Evolutionary conservation across 2,329 filamentous ascomycete genomes (phyloP).

Genomic region (Apiospora rasikravindrae): DNA sequence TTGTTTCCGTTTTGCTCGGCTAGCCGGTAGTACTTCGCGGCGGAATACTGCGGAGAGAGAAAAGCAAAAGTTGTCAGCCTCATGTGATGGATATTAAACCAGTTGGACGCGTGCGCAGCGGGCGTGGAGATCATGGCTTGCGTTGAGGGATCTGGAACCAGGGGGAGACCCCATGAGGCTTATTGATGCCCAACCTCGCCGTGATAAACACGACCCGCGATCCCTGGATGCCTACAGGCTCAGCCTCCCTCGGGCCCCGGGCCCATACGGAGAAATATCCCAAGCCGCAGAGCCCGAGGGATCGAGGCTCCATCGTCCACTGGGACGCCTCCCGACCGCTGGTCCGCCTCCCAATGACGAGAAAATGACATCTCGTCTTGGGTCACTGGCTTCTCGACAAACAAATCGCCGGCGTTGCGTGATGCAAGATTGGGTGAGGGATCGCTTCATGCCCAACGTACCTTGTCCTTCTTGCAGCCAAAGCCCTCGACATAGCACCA

Average conservation of each 20-base stretch:
- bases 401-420: conserved; percentile 9
- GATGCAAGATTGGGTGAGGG: conserved; percentile 34
- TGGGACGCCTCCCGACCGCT: neutral
- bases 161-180: conserved; percentile 31
- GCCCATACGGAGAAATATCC: neutral
- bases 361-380: neutral
- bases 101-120: conserved; percentile 22
- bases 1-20: conserved; percentile 90
- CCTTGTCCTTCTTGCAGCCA: conserved; percentile 98
- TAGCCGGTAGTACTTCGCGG: conserved; percentile 90
- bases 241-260: conserved; percentile 5
- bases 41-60: conserved; percentile 62
- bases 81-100: conserved; percentile 38
- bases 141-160: neutral
- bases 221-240: neutral
- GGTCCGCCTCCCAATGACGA: neutral
- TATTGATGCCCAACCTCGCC: conserved; percentile 47
- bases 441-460: conserved; percentile 56
- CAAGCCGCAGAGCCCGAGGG: neutral
- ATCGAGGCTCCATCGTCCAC: conserved; percentile 11
- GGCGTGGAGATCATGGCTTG: conserved; percentile 23
- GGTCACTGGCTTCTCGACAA: neutral
- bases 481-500: conserved; percentile 99
- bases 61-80: conserved; percentile 50
- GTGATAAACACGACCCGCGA: conserved; percentile 1